phyloP scores from a whole-genome alignment of 306 rosid genomes.

The Inga oerstediana region DNA sequence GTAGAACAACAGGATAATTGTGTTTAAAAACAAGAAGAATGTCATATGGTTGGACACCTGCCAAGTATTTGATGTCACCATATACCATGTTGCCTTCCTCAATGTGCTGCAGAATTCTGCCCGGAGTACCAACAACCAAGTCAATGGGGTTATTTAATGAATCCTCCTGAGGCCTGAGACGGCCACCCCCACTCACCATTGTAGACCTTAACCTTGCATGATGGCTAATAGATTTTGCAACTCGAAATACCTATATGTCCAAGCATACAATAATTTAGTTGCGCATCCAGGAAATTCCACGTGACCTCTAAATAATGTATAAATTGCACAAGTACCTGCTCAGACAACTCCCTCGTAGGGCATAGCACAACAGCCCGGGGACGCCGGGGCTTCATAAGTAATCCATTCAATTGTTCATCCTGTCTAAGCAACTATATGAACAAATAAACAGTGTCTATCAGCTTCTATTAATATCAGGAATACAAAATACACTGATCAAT shows the following conservation, averaged over 20 bases:
- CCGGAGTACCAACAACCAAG: slow-evolving; percentile 95
- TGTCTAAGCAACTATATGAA: slow-evolving; percentile 72
- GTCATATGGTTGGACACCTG: slow-evolving; percentile 33
- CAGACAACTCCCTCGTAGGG: slow-evolving; percentile 94
- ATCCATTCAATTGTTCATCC: slow-evolving; percentile 75
- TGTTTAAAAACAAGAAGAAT: not conserved
- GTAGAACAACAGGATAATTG: not conserved
- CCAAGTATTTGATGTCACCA: slow-evolving; percentile 92
- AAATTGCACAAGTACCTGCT: slow-evolving; percentile 66
- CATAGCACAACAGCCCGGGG: slow-evolving; percentile 90
- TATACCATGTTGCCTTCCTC: slow-evolving; percentile 92
- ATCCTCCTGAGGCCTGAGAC: slow-evolving; percentile 90
- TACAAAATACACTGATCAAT: slow-evolving; percentile 5
- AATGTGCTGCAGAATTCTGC: slow-evolving; percentile 92
- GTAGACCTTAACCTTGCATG: slow-evolving; percentile 90
- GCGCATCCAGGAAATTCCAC: slow-evolving; percentile 10
- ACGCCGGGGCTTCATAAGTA: slow-evolving; percentile 78
- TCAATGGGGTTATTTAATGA: slow-evolving; percentile 80
- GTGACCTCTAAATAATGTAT: slow-evolving; percentile 24
- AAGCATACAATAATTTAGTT: slow-evolving; percentile 34
- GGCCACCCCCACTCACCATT: slow-evolving; percentile 96
- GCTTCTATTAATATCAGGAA: not conserved
- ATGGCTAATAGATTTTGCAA: slow-evolving; percentile 87
- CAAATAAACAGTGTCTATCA: slow-evolving; percentile 32
- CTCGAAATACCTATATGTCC: slow-evolving; percentile 77